Evolutionary conservation across 805 yeast genomes (phyloP).

Genomic region (Wickerhamomyces ciferrii): DNA sequence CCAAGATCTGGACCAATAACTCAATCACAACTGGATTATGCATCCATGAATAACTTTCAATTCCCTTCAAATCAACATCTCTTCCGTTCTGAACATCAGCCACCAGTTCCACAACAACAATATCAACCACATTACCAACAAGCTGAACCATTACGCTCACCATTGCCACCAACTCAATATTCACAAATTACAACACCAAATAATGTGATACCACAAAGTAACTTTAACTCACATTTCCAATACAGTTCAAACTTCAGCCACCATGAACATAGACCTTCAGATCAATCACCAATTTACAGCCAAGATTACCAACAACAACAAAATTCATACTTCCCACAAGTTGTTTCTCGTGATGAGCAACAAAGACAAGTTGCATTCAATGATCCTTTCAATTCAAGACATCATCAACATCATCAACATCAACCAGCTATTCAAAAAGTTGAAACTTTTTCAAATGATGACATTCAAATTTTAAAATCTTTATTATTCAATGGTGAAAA

Average conservation of each 20-base stretch:
- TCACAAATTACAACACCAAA: background rate
- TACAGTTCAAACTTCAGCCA: background rate
- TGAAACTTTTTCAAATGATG: conserved; percentile 29
- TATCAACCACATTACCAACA: background rate
- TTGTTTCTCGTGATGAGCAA: background rate
- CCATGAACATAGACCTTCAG: background rate
- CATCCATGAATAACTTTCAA: background rate
- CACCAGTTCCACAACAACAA: background rate
- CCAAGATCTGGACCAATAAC: background rate
- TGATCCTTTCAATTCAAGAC: background rate
- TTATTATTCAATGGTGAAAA: conserved; percentile 47
- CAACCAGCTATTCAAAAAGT: background rate
- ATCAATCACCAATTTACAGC: background rate
- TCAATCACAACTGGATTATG: background rate
- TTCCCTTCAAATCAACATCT: background rate
- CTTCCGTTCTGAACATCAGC: background rate
- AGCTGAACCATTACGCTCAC: background rate
- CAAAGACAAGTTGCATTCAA: background rate
- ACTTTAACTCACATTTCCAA: background rate
- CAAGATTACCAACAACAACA: background rate
- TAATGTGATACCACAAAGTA: background rate
- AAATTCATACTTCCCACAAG: background rate
- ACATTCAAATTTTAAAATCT: conserved; percentile 39
- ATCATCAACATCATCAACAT: background rate
- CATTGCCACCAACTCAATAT: background rate